phyloP scores from a whole-genome alignment of 1,139 yeast species.

The Wickerhamomyces sp. region DNA sequence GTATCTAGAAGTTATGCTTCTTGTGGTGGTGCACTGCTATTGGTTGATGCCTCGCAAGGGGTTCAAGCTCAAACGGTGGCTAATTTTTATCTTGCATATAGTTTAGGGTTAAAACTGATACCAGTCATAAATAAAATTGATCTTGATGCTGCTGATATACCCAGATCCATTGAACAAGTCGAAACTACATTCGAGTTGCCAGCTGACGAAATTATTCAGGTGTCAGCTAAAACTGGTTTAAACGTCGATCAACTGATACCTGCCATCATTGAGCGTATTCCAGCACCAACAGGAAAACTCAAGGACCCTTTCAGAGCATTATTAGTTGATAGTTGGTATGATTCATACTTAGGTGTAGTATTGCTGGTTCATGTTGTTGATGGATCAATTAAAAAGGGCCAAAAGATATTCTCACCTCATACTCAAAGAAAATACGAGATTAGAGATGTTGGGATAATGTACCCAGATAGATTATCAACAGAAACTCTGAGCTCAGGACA shows the following conservation, averaged over 20 bases:
- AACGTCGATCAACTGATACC: slow-evolving; percentile 78
- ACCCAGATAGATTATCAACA: slow-evolving; percentile 75
- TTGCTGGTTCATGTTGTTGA: slow-evolving; percentile 81
- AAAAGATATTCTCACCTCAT: slow-evolving; percentile 72
- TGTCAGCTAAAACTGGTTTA: slow-evolving; percentile 88
- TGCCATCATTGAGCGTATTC: slow-evolving; percentile 70
- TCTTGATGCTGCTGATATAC: slow-evolving; percentile 82
- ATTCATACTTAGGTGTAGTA: slow-evolving; percentile 89
- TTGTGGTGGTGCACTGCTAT: slow-evolving; percentile 87
- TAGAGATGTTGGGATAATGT: slow-evolving; percentile 92
- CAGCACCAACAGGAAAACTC: slow-evolving; percentile 59
- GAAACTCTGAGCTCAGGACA: slow-evolving; percentile 76
- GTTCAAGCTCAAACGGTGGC: slow-evolving; percentile 98
- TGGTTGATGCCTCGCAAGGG: slow-evolving; percentile 95
- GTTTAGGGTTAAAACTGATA: slow-evolving; percentile 73
- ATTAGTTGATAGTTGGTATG: slow-evolving; percentile 96
- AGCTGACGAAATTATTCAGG: slow-evolving; percentile 70
- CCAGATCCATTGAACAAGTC: slow-evolving; percentile 76
- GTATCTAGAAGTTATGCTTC: slow-evolving; percentile 93
- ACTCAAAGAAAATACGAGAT: slow-evolving; percentile 75
- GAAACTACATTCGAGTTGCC: slow-evolving; percentile 79
- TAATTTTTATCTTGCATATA: slow-evolving; percentile 84
- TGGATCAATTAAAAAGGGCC: slow-evolving; percentile 72
- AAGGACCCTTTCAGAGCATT: slow-evolving; percentile 65
- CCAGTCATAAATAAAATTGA: slow-evolving; percentile 94